Conservation (phyloP, 2,329 filamentous ascomycete genomes). For the Ampelomyces quisqualis region DNA sequence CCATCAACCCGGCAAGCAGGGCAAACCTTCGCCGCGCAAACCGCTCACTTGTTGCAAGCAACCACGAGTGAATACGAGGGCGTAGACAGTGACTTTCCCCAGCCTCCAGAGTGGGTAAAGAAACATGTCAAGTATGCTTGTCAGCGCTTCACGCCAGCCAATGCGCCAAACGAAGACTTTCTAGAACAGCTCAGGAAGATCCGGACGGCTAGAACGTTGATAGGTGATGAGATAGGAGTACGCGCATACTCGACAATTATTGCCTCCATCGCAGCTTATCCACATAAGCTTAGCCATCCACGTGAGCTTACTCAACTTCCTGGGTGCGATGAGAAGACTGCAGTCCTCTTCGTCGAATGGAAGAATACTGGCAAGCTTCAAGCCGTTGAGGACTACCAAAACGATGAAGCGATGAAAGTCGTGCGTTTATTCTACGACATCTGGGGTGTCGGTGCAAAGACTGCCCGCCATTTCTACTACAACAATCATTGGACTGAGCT, state of each 20-base stretch:
- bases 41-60: constrained; percentile 58
- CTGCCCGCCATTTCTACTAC: constrained; percentile 77
- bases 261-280: constrained; percentile 79
- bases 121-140: constrained; percentile 72
- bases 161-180: constrained; percentile 73
- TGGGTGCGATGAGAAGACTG: constrained; percentile 79
- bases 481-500: constrained; percentile 76
- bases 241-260: constrained; percentile 87
- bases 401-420: constrained; percentile 63
- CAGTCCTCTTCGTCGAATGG: constrained; percentile 76
- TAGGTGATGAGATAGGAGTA: constrained; percentile 74
- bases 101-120: constrained; percentile 68
- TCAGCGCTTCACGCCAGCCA: constrained; percentile 69
- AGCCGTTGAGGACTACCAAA: constrained; percentile 64
- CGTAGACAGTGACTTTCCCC: constrained; percentile 56
- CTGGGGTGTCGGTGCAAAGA: constrained; percentile 86
- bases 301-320: constrained; percentile 60
- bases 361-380: constrained; percentile 60
- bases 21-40: constrained; percentile 18
- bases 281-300: constrained; percentile 54
- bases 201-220: constrained; percentile 67
- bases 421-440: constrained; percentile 77
- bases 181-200: constrained; percentile 74
- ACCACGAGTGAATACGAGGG: constrained; percentile 79
- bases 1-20: constrained; percentile 19